A percentile compares a stretch with the other conserved stretches of the same genome.
Evolutionary conservation across 2,329 filamentous ascomycete genomes (phyloP).

Genomic region (Tolypocladium endophyticum): DNA sequence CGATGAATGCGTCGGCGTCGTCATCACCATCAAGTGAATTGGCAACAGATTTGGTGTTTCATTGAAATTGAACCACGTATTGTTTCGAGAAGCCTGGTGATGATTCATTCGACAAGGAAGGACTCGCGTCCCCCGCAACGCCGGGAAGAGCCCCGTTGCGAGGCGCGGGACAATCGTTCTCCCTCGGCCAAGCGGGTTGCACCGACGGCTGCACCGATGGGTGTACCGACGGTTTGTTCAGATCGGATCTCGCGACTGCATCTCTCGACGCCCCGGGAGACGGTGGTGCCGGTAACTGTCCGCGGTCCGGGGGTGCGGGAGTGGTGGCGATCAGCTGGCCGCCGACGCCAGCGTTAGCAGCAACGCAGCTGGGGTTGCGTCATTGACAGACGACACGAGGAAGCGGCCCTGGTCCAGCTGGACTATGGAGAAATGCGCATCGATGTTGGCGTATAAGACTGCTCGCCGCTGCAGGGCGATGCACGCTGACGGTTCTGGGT

Average conservation of each 20-base stretch:
- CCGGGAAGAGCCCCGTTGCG: too few species aligned
- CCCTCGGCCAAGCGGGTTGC: background rate
- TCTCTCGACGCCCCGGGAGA: background rate
- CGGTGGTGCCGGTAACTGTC: background rate
- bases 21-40: too few species aligned
- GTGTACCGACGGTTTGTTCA: background rate
- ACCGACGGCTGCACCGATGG: too few species aligned
- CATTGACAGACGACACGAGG: background rate
- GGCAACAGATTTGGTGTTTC: too few species aligned
- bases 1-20: too few species aligned
- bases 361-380: background rate
- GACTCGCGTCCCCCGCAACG: too few species aligned
- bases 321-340: background rate
- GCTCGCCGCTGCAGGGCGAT: background rate
- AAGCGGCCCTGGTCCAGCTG: background rate
- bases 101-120: background rate
- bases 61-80: background rate
- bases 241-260: background rate
- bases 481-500: background rate
- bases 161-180: background rate
- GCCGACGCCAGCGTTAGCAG: background rate
- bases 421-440: background rate
- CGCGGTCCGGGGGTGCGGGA: background rate
- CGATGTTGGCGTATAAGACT: background rate
- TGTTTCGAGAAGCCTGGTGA: background rate